Percentiles rank a stretch among this genome's conserved stretches.
These are phyloP conservation scores for Tetrapisispora nanseiensis DNA, from an alignment of 805 yeast genomes.

Conservation along the genomic window DNA sequence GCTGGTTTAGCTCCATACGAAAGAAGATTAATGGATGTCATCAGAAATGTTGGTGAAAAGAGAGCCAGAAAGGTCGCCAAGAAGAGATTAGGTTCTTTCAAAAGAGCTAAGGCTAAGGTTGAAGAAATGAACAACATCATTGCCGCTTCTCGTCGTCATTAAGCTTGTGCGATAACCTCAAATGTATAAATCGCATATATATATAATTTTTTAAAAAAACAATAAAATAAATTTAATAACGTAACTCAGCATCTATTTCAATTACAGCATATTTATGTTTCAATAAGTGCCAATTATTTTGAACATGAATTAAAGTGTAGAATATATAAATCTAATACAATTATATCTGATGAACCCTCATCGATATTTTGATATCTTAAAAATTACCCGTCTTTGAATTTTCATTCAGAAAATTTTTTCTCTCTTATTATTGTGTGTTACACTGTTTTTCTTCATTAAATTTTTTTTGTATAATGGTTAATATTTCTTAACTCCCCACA, in stretches of 20 bases:
- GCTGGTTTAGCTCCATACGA: constrained; percentile 99
- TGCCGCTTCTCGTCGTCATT: constrained; percentile 94
- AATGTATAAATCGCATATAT: neutral
- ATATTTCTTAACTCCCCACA: no score
- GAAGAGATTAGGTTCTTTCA: constrained; percentile 99
- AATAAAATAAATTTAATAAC: neutral
- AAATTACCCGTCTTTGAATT: neutral
- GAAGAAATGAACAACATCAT: constrained; percentile 96
- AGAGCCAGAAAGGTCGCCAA: constrained; percentile 99
- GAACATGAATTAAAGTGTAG: no score
- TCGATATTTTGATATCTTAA: neutral
- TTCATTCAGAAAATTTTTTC: neutral
- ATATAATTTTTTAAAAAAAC: constrained; percentile 1
- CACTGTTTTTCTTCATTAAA: no score
- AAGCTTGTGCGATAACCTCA: constrained; percentile 21
- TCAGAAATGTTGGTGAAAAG: constrained; percentile 99
- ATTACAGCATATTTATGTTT: no score
- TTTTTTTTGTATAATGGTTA: no score
- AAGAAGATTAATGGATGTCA: constrained; percentile 97
- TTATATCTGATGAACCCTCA: neutral
- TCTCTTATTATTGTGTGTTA: neutral
- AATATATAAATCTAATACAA: no score
- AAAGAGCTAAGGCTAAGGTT: constrained; percentile 99
- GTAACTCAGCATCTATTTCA: no score
- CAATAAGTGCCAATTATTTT: no score